phyloP scores from a whole-genome alignment of 768 basidiomycete species.

The Podaxis pistillaris region DNA sequence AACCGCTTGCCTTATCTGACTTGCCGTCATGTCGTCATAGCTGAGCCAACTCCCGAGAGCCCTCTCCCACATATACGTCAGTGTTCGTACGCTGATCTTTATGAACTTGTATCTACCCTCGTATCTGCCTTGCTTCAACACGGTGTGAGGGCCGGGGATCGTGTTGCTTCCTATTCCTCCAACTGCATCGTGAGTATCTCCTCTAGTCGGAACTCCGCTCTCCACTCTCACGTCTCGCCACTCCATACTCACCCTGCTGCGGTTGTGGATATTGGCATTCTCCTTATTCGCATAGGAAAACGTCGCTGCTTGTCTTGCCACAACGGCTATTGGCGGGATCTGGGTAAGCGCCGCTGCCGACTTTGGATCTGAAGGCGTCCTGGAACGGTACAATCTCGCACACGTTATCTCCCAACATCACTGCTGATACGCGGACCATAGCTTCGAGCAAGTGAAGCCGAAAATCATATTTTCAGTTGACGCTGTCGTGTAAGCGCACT shows the following conservation, averaged over 20 bases:
- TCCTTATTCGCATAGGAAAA: constrained; percentile 49
- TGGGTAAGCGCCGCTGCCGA: constrained; percentile 84
- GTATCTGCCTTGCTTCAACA: constrained; percentile 54
- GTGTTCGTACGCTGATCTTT: constrained; percentile 57
- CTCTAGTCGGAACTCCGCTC: constrained; percentile 7
- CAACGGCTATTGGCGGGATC: constrained; percentile 72
- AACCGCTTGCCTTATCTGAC: constrained; percentile 13
- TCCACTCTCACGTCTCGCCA: constrained; percentile 7
- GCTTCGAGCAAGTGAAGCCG: constrained; percentile 78
- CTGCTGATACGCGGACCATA: constrained; percentile 1
- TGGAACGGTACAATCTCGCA: constrained; percentile 55
- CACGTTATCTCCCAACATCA: constrained; percentile 8
- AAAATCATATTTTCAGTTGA: constrained; percentile 72
- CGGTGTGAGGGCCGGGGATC: constrained; percentile 62
- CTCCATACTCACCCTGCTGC: constrained; percentile 15
- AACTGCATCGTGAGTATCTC: constrained; percentile 65
- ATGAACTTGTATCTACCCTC: constrained; percentile 51
- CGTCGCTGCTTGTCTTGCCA: constrained; percentile 63
- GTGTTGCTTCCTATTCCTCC: constrained; percentile 75
- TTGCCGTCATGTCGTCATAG: constrained; percentile 32
- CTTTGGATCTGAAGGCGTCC: constrained; percentile 76
- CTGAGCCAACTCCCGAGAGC: constrained; percentile 56
- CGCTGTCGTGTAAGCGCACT: constrained; percentile 55
- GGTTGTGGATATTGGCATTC: neutral
- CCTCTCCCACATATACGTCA: constrained; percentile 42